Evolutionary conservation across 2,329 filamentous ascomycete species (phyloP).

Genomic region (Neonectria neomacrospora): DNA sequence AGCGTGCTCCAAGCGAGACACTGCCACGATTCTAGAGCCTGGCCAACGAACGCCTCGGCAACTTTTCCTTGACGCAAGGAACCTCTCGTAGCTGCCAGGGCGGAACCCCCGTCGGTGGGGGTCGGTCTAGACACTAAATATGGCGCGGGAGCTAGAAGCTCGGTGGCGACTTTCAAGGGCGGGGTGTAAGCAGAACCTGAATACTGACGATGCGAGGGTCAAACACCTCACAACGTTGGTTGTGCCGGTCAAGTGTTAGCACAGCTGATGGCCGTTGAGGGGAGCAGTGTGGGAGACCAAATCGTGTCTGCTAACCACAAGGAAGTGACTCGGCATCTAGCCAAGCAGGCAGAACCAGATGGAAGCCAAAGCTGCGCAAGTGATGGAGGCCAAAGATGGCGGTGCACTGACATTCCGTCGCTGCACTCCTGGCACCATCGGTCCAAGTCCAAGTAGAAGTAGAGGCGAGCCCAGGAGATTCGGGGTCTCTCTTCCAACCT

Average conservation of each 20-base stretch:
- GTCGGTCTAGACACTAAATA: constrained; percentile 15
- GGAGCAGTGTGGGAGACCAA: neutral
- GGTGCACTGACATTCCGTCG: neutral
- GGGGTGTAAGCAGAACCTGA: neutral
- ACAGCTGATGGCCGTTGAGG: neutral
- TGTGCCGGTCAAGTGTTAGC: too few species aligned
- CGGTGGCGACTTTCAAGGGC: constrained; percentile 5
- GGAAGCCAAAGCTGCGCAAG: too few species aligned
- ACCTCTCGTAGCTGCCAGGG: constrained; percentile 23
- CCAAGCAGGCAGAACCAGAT: neutral
- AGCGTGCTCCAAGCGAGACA: neutral
- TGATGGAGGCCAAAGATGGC: neutral
- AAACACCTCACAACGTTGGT: neutral
- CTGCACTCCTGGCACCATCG: neutral
- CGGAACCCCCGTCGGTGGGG: constrained; percentile 19
- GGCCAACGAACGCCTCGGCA: neutral
- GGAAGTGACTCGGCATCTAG: neutral
- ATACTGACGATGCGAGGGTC: neutral
- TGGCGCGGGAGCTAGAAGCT: constrained; percentile 14
- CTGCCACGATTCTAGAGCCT: neutral
- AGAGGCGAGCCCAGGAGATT: neutral
- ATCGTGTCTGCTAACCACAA: neutral
- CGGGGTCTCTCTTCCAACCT: neutral
- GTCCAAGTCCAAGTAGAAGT: neutral
- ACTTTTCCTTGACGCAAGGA: neutral